phyloP scores from a whole-genome alignment of 768 basidiomycete species.

The Trametes gibbosa region DNA sequence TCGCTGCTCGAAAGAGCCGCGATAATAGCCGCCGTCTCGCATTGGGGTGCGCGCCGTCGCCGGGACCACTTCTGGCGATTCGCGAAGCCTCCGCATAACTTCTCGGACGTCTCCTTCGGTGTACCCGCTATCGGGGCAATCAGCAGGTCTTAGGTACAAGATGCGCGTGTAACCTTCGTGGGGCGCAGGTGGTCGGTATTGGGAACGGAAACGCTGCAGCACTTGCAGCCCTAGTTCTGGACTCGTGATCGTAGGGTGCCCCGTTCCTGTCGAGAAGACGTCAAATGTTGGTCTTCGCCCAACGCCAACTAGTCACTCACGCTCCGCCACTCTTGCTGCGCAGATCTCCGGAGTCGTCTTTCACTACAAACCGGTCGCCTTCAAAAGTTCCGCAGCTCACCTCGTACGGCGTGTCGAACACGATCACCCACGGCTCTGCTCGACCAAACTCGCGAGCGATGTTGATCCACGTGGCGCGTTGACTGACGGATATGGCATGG shows the following conservation, averaged over 20 bases:
- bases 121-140: slow-evolving; percentile 45
- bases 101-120: slow-evolving; percentile 47
- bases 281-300: background rate
- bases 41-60: background rate
- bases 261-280: slow-evolving; percentile 45
- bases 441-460: slow-evolving; percentile 68
- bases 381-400: slow-evolving; percentile 36
- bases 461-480: slow-evolving; percentile 70
- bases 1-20: background rate
- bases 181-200: slow-evolving; percentile 53
- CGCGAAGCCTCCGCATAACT: slow-evolving; percentile 51
- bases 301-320: slow-evolving; percentile 40
- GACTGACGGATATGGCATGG: slow-evolving; percentile 37
- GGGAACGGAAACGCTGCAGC: slow-evolving; percentile 62
- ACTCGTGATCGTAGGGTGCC: slow-evolving; percentile 74
- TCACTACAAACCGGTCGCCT: background rate
- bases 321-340: slow-evolving; percentile 52
- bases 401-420: slow-evolving; percentile 75
- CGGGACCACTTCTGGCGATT: slow-evolving; percentile 31
- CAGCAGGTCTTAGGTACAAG: slow-evolving; percentile 34
- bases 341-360: slow-evolving; percentile 48
- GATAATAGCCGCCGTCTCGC: background rate
- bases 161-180: slow-evolving; percentile 69
- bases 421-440: slow-evolving; percentile 67
- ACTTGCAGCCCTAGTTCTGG: slow-evolving; percentile 56